phyloP scores from a whole-genome alignment of 2,329 filamentous ascomycete species.

The Triangularia setosa region DNA sequence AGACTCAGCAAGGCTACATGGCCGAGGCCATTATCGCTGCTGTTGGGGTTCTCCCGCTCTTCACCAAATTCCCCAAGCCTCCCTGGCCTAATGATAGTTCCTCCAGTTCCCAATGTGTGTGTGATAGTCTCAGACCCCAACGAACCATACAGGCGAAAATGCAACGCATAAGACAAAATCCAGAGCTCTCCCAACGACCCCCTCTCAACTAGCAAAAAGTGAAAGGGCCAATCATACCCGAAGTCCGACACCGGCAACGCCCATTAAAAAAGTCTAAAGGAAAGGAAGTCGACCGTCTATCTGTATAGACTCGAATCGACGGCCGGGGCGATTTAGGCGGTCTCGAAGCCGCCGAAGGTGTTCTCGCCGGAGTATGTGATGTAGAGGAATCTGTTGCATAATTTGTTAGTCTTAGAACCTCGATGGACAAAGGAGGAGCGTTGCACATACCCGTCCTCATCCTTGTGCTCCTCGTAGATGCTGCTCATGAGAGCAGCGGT shows the following conservation, averaged over 20 bases:
- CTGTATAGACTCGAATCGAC: not conserved
- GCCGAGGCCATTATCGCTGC: not conserved
- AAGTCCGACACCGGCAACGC: conserved; percentile 23
- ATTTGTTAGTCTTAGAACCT: conserved; percentile 5
- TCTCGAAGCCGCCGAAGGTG: conserved; percentile 71
- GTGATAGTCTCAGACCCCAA: not conserved
- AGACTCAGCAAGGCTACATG: not conserved
- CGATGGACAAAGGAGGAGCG: conserved; percentile 2
- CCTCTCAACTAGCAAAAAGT: not conserved
- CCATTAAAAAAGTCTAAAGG: conserved; percentile 15
- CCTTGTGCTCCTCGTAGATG: conserved; percentile 99
- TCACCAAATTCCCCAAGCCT: not conserved
- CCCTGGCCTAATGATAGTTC: not conserved
- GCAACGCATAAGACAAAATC: conserved; percentile 12
- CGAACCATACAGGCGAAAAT: conserved; percentile 6
- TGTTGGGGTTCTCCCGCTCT: not conserved
- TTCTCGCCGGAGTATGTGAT: conserved; percentile 99
- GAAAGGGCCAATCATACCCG: conserved; percentile 5
- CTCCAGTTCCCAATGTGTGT: not conserved
- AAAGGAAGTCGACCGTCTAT: conserved; percentile 9
- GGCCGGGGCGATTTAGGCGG: conserved; percentile 29
- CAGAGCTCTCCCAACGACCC: conserved; percentile 13
- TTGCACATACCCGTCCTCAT: conserved; percentile 60
- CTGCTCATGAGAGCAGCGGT: conserved; percentile 98
- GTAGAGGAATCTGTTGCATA: conserved; percentile 73